A percentile compares a stretch with the other conserved stretches of the same genome.
Conservation (phyloP, 2,329 filamentous ascomycete species). For the Colletotrichum spaethianum region DNA sequence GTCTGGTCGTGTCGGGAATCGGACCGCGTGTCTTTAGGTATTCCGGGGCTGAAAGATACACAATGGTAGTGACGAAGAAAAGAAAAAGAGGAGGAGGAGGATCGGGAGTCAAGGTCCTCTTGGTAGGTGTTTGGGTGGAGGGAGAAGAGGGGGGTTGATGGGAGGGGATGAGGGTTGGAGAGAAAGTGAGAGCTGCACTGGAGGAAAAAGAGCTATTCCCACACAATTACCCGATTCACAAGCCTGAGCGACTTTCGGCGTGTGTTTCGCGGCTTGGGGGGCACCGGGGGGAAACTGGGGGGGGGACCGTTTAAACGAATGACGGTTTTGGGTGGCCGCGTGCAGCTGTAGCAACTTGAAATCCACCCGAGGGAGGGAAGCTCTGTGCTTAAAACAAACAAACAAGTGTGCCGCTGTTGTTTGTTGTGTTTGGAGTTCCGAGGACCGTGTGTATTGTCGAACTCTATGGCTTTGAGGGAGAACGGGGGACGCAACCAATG, state of each 20-base stretch:
- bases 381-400: slow-evolving; percentile 16
- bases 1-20: background rate
- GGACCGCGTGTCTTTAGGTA: background rate
- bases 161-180: slow-evolving; percentile 6
- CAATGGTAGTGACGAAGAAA: background rate
- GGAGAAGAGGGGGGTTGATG: background rate
- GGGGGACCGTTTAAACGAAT: slow-evolving; percentile 32
- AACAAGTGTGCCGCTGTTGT: background rate
- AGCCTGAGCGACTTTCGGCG: slow-evolving; percentile 5
- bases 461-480: background rate
- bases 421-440: background rate
- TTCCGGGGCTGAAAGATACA: background rate
- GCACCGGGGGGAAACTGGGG: background rate
- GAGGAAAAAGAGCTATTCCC: slow-evolving; percentile 12
- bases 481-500: background rate
- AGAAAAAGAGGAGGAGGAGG: background rate
- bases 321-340: slow-evolving; percentile 31
- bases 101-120: background rate
- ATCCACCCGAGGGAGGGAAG: slow-evolving; percentile 8
- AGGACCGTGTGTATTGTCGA: background rate
- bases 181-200: background rate
- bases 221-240: slow-evolving; percentile 12
- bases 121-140: background rate
- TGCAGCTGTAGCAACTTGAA: slow-evolving; percentile 39
- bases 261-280: slow-evolving; percentile 29